phyloP scores from a whole-genome alignment of 75 land plant species.

The Pinus taeda region DNA sequence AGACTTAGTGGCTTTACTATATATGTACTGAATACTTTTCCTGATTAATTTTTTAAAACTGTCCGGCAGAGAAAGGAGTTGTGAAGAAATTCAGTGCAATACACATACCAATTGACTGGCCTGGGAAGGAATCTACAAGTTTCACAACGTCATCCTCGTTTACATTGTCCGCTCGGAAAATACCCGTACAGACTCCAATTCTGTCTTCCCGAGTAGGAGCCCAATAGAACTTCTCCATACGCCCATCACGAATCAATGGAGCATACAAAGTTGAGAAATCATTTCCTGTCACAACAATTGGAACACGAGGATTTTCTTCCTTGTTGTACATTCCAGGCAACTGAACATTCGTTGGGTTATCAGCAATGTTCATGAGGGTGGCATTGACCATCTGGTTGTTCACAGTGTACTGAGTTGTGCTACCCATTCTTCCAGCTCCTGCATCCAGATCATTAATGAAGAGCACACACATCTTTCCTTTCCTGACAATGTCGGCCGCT shows the following conservation, averaged over 20 bases:
- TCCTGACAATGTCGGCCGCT: constrained; percentile 48
- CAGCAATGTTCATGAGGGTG: constrained; percentile 55
- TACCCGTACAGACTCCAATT: constrained; percentile 41
- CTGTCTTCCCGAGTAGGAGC: constrained; percentile 45
- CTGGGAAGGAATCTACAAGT: constrained; percentile 39
- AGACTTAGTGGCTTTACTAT: background rate
- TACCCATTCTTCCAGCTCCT: constrained; percentile 52
- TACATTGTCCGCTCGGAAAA: constrained; percentile 35
- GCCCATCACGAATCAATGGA: constrained; percentile 49
- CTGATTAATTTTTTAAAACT: background rate
- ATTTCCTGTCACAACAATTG: constrained; percentile 47
- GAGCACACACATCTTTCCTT: constrained; percentile 53
- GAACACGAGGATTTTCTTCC: constrained; percentile 39
- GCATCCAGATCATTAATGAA: constrained; percentile 57
- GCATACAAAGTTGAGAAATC: constrained; percentile 55
- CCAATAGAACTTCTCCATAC: constrained; percentile 65
- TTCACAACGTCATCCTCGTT: constrained; percentile 14
- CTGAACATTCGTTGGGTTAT: constrained; percentile 46
- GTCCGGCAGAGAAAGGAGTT: background rate
- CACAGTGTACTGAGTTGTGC: constrained; percentile 53
- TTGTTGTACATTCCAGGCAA: constrained; percentile 48
- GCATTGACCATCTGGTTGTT: constrained; percentile 63
- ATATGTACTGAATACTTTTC: background rate
- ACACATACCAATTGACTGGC: constrained; percentile 19
- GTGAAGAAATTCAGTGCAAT: background rate